phyloP scores from a whole-genome alignment of 2,329 filamentous ascomycete species.

The Aspergillus aculeatus region DNA sequence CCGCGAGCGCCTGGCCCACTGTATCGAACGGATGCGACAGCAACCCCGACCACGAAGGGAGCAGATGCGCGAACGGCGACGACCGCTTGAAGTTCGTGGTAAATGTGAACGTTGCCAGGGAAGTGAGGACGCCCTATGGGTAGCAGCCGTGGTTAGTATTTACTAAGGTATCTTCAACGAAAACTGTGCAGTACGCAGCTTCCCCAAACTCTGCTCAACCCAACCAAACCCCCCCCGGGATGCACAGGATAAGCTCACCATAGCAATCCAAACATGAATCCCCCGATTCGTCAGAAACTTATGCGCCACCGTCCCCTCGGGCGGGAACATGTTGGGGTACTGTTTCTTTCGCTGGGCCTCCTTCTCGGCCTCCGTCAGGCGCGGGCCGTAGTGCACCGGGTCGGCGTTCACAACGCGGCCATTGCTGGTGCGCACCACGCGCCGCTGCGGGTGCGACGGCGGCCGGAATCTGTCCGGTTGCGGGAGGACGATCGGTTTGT shows the following conservation, averaged over 20 bases:
- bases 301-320: conserved; percentile 75
- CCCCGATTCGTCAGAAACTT: conserved; percentile 76
- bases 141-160: not conserved
- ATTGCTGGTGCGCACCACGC: conserved; percentile 53
- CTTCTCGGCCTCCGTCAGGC: conserved; percentile 64
- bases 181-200: no score
- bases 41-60: conserved; percentile 70
- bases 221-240: no score
- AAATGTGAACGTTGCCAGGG: conserved; percentile 71
- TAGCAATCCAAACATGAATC: conserved; percentile 78
- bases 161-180: no score
- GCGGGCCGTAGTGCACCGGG: conserved; percentile 72
- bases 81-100: conserved; percentile 74
- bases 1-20: conserved; percentile 63
- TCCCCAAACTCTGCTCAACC: not conserved
- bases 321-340: conserved; percentile 88
- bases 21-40: conserved; percentile 69
- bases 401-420: conserved; percentile 24
- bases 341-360: conserved; percentile 65
- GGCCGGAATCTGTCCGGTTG: conserved; percentile 89
- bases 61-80: conserved; percentile 75
- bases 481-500: conserved; percentile 70
- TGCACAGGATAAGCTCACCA: conserved; percentile 54
- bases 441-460: conserved; percentile 77
- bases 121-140: conserved; percentile 62